Evolutionary conservation across 73 alveolate genomes (phyloP), one percentile per base, ranked within the genome.

Genomic region (Durusdinium trenchii): DNA sequence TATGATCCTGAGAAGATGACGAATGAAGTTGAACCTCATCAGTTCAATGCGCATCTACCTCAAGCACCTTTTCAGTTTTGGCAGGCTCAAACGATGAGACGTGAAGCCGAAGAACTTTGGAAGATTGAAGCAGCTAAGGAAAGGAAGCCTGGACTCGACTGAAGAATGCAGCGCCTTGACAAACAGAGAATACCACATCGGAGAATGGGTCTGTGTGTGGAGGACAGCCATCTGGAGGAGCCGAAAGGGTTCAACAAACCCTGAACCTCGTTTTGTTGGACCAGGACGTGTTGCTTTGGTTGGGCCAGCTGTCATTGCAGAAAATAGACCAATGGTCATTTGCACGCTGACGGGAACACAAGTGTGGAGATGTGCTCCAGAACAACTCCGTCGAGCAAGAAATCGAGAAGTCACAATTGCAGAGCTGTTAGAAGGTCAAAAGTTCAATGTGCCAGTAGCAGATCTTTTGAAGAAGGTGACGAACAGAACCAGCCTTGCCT

Each of bases 141-240:
- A 64, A 16, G 28, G 42, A 6, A 43, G 32, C 32, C 12, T 16
- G 12, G 16, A 79, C 90, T 0, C 69, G 64, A 7, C 69, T 79
- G 32, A 23, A 79, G 45, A 79, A 79, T 45, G 90, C 90, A 30
- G 61, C 90, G 18, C 90, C 90, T 30, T 45, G 90, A 79, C 90
- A 32, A 0, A 38, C 64, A 6, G 9, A 48, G 90, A 42, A 40
- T 79, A 16, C 46, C 35, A 47, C 43, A 64, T 79, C 43, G 90
- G 90, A 10, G 90, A 79, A 5, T 79, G 90, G 90, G 90, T 79
- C 3, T 79, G 90, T 30, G 90, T 79, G 1, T 79, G 90, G 90
- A 79, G 90, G 62, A 43, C 18, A 0, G 64, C 90, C 14, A 45
- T 64, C 6, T 35, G 40, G 67, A 42, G 43, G 28, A 64, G 67